phyloP scores from a whole-genome alignment of 2,329 filamentous ascomycete species.

The Fusarium nisikadoi region DNA sequence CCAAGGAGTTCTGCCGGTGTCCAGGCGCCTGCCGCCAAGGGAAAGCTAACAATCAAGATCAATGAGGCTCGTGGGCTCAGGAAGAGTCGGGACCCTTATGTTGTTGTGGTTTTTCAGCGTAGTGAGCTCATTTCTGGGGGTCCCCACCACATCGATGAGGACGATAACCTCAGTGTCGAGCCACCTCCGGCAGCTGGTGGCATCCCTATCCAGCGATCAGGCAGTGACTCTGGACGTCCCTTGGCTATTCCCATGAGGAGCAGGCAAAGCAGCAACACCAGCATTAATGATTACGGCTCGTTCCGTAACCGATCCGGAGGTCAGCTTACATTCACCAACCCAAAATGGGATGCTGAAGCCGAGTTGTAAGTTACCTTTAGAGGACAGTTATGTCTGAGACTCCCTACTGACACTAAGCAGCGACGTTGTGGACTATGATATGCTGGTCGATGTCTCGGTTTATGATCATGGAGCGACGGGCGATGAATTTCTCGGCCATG shows the following conservation, averaged over 20 bases:
- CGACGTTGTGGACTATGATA: constrained; percentile 92
- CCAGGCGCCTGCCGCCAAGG: constrained; percentile 78
- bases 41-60: constrained; percentile 91
- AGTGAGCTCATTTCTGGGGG: constrained; percentile 95
- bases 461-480: constrained; percentile 85
- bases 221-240: constrained; percentile 81
- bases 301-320: constrained; percentile 68
- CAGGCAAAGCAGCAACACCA: constrained; percentile 95
- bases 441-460: constrained; percentile 90
- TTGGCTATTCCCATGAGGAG: constrained; percentile 98
- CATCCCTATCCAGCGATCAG: constrained; percentile 73
- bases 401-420: constrained; percentile 58
- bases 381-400: neutral
- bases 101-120: constrained; percentile 95
- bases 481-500: constrained; percentile 91
- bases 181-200: constrained; percentile 61
- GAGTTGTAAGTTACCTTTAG: constrained; percentile 77
- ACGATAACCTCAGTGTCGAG: constrained; percentile 60
- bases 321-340: constrained; percentile 74
- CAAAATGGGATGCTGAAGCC: constrained; percentile 95
- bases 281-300: constrained; percentile 73
- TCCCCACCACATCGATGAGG: constrained; percentile 72
- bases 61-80: constrained; percentile 84
- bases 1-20: constrained; percentile 61
- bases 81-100: constrained; percentile 88